phyloP scores from a whole-genome alignment of 352 stramenopile genomes.

The Salisapilia sapeloensis region DNA sequence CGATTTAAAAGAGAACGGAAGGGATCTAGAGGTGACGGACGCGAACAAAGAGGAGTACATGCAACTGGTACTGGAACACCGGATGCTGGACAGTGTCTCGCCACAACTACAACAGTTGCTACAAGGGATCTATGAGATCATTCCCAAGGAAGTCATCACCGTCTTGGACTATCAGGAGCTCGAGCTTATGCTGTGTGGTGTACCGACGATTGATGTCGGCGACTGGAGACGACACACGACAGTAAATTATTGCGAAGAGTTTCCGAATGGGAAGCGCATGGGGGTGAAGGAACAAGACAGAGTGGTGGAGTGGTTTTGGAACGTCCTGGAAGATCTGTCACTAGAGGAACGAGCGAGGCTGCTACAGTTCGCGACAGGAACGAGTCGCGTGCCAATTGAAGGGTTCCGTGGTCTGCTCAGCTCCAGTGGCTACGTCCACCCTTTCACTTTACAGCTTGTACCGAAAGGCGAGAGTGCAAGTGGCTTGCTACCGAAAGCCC shows the following conservation, averaged over 20 bases:
- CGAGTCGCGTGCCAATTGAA: constrained; percentile 62
- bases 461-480: constrained; percentile 16
- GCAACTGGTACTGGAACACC: constrained; percentile 38
- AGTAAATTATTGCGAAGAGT: constrained; percentile 42
- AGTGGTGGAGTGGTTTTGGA: constrained; percentile 62
- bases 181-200: constrained; percentile 54
- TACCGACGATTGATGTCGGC: constrained; percentile 44
- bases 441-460: constrained; percentile 69
- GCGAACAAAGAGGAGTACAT: constrained; percentile 93
- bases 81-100: constrained; percentile 57
- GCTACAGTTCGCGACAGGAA: constrained; percentile 61
- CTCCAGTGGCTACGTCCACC: constrained; percentile 59
- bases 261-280: constrained; percentile 11
- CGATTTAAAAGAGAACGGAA: constrained; percentile 82
- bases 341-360: constrained; percentile 52
- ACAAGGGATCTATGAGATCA: constrained; percentile 52
- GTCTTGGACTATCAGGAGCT: constrained; percentile 76
- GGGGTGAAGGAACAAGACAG: constrained; percentile 17
- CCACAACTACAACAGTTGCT: constrained; percentile 49
- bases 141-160: constrained; percentile 34
- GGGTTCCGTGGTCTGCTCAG: constrained; percentile 67
- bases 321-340: constrained; percentile 27
- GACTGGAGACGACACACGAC: constrained; percentile 43
- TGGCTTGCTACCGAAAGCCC: constrained; percentile 45
- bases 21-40: constrained; percentile 87